Evolutionary conservation across 495 filamentous ascomycete species (phyloP), one percentile per base, ranked within the genome.

Genomic region (Xylona heveae): DNA sequence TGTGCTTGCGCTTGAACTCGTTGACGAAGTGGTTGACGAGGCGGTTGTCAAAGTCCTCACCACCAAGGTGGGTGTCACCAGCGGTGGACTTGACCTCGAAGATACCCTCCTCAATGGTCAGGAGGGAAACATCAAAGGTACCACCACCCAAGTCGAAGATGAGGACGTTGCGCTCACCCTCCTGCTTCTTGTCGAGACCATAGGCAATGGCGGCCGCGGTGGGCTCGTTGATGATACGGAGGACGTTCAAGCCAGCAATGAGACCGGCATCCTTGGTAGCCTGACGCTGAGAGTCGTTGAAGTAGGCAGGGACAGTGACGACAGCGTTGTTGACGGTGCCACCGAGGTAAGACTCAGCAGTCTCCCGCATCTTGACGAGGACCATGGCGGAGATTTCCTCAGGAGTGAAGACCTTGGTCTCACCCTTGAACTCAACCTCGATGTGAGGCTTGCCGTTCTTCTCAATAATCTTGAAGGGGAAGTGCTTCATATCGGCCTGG

Each of bases 71-170:
- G 49, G 88, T 97, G 53, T 97, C 88, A 77, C 88, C 88, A 47
- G 90, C 88, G 39, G 88, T 95, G 22, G 88, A 78, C 68, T 85
- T 91, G 54, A 97, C 88, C 48, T 92, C 92, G 69, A 95, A 95
- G 57, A 95, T 90, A 71, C 88, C 88, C 60, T 91, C 85, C 61
- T 95, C 83, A 50, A 95, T 95, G 58, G 85, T 91, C 33, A 95
- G 67, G 33, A 95, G 81, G 31, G 85, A 94, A 12, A 97, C 90
- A 91, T 95, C 88, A 62, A 95, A 97, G 52, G 90, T 95, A 68
- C 88, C 88, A 69, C 90, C 88, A 68, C 88, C 90, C 37, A 97
- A 64, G 68, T 97, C 88, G 68, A 93, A 97, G 63, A 97, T 95
- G 42, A 97, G 71, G 42, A 95, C 90, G 56, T 97, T 91, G 44